Evolutionary conservation across 1,139 yeast species (phyloP).

Genomic region (Geotrichum cucujoidarum): DNA sequence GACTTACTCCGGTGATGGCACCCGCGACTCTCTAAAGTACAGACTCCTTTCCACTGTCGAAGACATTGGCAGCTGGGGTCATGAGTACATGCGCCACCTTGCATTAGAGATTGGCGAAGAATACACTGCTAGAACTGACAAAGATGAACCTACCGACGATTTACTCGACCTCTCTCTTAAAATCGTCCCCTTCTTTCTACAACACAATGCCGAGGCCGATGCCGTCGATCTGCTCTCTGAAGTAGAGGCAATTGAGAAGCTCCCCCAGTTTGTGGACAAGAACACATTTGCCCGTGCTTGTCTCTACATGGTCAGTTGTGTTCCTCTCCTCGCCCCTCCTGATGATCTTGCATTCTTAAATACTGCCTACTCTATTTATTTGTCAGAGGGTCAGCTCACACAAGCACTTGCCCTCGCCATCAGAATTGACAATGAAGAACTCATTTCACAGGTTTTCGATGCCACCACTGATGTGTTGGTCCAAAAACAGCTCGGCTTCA

Average conservation of each 20-base stretch:
- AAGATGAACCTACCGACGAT: constrained; percentile 38
- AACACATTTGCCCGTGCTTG: constrained; percentile 85
- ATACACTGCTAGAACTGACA: constrained; percentile 62
- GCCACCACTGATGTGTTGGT: constrained; percentile 64
- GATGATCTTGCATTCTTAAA: constrained; percentile 82
- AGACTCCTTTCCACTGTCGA: constrained; percentile 62
- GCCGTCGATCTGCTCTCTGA: constrained; percentile 92
- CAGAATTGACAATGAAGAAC: constrained; percentile 74
- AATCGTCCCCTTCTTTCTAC: constrained; percentile 83
- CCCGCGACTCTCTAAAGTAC: constrained; percentile 74
- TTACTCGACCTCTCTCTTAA: constrained; percentile 64
- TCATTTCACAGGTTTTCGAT: constrained; percentile 74
- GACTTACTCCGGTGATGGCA: constrained; percentile 86
- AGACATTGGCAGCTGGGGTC: constrained; percentile 89
- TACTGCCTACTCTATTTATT: constrained; percentile 86
- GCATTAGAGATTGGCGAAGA: constrained; percentile 93
- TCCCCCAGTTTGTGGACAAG: constrained; percentile 80
- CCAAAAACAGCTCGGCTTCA: constrained; percentile 87
- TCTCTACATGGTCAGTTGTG: constrained; percentile 91
- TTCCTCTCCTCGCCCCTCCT: constrained; percentile 91
- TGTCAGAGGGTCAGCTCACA: constrained; percentile 72
- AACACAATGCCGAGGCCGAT: constrained; percentile 97
- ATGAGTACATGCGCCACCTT: constrained; percentile 92
- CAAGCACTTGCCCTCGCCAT: constrained; percentile 89
- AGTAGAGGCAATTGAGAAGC: constrained; percentile 77